Evolutionary conservation across 106 monocot species (phyloP).

Genomic region (Agapanthus africanus): DNA sequence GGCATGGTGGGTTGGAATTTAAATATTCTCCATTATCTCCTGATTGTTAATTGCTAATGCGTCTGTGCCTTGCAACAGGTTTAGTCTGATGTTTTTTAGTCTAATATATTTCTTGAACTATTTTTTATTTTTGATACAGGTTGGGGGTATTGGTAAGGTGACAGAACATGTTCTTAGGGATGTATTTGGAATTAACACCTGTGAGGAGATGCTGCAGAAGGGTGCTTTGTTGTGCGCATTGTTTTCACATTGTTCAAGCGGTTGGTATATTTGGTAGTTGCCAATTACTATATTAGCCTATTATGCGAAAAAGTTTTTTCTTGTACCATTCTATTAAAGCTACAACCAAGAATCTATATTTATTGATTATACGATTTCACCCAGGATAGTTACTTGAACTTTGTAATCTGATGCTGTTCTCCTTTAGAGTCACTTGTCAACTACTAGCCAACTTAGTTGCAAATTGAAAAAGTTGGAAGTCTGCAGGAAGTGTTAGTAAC

Average conservation of each 20-base stretch:
- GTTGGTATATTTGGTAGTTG: constrained; percentile 41
- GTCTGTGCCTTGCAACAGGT: background rate
- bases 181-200: constrained; percentile 77
- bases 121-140: constrained; percentile 67
- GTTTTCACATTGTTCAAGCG: constrained; percentile 68
- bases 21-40: background rate
- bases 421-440: background rate
- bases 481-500: background rate
- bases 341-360: background rate
- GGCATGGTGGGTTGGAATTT: background rate
- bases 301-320: background rate
- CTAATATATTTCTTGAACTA: constrained; percentile 24
- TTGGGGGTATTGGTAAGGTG: constrained; percentile 97
- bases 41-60: background rate
- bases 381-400: background rate
- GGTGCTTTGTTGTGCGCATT: constrained; percentile 70
- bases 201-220: constrained; percentile 84
- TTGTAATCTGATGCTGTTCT: background rate
- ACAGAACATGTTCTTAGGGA: constrained; percentile 77
- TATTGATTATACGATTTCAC: constrained; percentile 4
- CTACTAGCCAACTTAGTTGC: constrained; percentile 1
- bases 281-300: background rate
- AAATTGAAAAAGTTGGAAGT: background rate
- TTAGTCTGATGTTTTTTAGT: background rate
- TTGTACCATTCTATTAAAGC: background rate